phyloP scores from a whole-genome alignment of 1,284 basidiomycete genomes.

The Cutaneotrichosporon cavernicola region DNA sequence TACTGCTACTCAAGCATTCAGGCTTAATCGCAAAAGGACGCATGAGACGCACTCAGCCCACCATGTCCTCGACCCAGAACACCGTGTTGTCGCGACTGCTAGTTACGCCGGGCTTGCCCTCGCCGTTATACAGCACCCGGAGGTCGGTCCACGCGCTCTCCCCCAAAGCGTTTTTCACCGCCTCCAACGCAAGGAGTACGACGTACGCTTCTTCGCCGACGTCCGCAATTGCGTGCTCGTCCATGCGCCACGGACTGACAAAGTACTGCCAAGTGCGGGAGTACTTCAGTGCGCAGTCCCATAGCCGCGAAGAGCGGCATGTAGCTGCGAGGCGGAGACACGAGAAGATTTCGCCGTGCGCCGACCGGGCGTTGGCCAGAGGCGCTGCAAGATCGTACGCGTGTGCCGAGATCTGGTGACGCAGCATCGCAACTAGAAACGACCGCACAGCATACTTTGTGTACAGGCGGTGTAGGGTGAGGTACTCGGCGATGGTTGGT shows the following conservation, averaged over 20 bases:
- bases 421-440: conserved; percentile 2
- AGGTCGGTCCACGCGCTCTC: conserved; percentile 1
- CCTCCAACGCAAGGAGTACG: conserved; percentile 13
- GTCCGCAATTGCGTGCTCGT: background rate
- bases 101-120: background rate
- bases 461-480: conserved; percentile 12
- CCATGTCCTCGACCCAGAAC: background rate
- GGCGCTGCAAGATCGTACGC: conserved; percentile 7
- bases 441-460: conserved; percentile 4
- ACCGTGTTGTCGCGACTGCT: background rate
- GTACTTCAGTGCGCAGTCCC: conserved; percentile 13
- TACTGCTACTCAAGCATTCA: too few species aligned
- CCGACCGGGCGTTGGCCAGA: background rate
- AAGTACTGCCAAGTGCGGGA: conserved; percentile 3
- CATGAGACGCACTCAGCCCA: too few species aligned
- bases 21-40: too few species aligned
- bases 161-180: conserved; percentile 6
- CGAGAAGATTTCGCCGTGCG: background rate
- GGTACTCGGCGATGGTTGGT: conserved; percentile 8
- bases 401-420: conserved; percentile 1
- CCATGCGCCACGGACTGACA: conserved; percentile 2
- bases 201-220: conserved; percentile 2
- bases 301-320: background rate
- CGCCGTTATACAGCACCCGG: background rate
- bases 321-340: conserved; percentile 7